Evolutionary conservation across 495 filamentous ascomycete genomes (phyloP), one percentile per base, ranked within the genome.

Genomic region (Jackrogersella minutella): DNA sequence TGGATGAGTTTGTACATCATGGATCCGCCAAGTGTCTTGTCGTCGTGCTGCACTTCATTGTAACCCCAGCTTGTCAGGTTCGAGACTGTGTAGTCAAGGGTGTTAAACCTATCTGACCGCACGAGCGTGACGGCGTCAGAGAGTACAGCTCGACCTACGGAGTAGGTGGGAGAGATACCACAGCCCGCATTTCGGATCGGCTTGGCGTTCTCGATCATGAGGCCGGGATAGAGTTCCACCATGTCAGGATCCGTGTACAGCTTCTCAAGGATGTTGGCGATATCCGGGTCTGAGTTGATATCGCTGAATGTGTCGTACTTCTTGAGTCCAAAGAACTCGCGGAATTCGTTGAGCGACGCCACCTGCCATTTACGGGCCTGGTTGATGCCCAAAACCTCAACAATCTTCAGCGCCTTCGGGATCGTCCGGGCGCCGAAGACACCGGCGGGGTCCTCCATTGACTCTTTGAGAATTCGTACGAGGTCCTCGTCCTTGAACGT

Each of bases 91-190:
- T 87, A 91, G 63, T 86, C 82, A 34, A 77, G 16, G 5, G 91
- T 93, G 70, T 91, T 91, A 79, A 93, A 94, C 11, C 92, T 82
- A 77, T 96, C 92, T 1, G 90, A 88, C 16, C 92, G 86, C 16
- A 96, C 90, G 9, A 95, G 77, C 3, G 88, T 85, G 8, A 91
- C 86, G 3, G 92, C 92, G 74, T 96, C 92, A 3, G 90, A 92
- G 7, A 96, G 82, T 47, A 95, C 87, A 10, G 88, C 89, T 59
- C 88, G 82, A 7, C 88, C 88, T 7, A 88, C 85, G 1, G 91
- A 91, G 75, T 84, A 93, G 44, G 86, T 86, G 8, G 89, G 87
- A 49, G 83, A 85, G 31, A 93, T 82, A 31, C 91, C 91, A 61
- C 86, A 88, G 33, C 90, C 90, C 6, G 90, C 85, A 5, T 78